These are phyloP conservation scores for Persicaria tinctoria DNA, from an alignment of 148 eudicot genomes.

Conservation along the genomic window DNA sequence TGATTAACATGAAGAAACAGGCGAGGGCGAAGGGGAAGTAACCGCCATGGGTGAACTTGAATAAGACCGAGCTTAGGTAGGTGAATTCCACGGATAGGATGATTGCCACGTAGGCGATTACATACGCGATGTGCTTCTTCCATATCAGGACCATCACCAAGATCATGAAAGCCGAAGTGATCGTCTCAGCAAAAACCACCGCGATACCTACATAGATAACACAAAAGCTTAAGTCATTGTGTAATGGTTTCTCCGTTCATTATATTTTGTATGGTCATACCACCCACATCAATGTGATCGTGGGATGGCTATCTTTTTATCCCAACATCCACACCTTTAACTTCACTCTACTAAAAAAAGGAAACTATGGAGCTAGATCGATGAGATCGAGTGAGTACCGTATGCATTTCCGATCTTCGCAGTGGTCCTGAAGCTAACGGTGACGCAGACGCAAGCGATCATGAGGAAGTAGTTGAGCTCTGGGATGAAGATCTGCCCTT, in stretches of 20 bases:
- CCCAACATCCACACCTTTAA: no score
- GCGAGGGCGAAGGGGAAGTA: constrained; percentile 39
- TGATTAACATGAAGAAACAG: constrained; percentile 15
- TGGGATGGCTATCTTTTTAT: no score
- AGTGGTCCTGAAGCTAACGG: constrained; percentile 17
- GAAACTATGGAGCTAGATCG: no score
- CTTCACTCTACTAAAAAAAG: no score
- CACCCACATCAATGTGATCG: no score
- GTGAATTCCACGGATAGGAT: constrained; percentile 22
- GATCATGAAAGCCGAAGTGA: constrained; percentile 28
- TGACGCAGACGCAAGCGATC: constrained; percentile 18
- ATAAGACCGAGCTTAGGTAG: constrained; percentile 31
- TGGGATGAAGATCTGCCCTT: constrained; percentile 28
- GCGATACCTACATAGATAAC: constrained; percentile 28
- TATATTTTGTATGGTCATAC: no score
- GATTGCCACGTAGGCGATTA: constrained; percentile 19
- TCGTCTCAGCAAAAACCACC: constrained; percentile 29
- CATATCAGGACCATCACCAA: constrained; percentile 38
- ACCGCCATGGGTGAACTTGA: constrained; percentile 34
- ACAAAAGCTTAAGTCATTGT: no score
- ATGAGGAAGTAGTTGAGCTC: constrained; percentile 21
- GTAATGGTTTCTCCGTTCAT: no score
- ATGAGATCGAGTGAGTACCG: constrained; percentile 2
- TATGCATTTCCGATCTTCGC: constrained; percentile 24
- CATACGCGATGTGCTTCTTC: constrained; percentile 25